Conservation (phyloP, 257 asterid genomes). For the Plectranthus barbatus region DNA sequence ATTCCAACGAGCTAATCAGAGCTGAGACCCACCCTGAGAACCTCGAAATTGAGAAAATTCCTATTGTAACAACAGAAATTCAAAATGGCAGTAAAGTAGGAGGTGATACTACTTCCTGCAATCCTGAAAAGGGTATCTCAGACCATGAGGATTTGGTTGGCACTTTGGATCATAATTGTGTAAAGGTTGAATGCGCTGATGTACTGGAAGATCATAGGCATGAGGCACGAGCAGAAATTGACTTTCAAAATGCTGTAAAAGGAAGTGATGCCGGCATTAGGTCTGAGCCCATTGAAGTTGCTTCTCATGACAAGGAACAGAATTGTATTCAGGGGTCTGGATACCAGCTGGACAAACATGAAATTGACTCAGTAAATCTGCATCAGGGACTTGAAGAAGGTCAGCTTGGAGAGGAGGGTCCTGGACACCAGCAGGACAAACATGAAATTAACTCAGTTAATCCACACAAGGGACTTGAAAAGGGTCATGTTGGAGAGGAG, state of each 20-base stretch:
- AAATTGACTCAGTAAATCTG: constrained; percentile 3
- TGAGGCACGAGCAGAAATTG: constrained; percentile 21
- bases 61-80: constrained; percentile 11
- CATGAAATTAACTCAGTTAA: constrained; percentile 8
- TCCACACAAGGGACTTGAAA: constrained; percentile 10
- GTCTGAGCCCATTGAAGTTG: constrained; percentile 21
- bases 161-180: constrained; percentile 12
- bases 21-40: constrained; percentile 23
- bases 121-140: constrained; percentile 33
- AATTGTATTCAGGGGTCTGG: constrained; percentile 13
- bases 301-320: constrained; percentile 15
- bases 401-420: constrained; percentile 16
- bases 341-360: constrained; percentile 22
- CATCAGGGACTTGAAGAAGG: constrained; percentile 12
- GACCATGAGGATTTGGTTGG: constrained; percentile 15
- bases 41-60: constrained; percentile 11
- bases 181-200: constrained; percentile 15
- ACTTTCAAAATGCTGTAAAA: constrained; percentile 29
- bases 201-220: constrained; percentile 18
- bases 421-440: constrained; percentile 23
- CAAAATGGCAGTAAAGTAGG: constrained; percentile 17
- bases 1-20: constrained; percentile 23
- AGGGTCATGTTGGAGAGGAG: constrained; percentile 15
- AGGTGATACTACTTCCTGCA: constrained; percentile 7
- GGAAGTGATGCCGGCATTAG: constrained; percentile 20